Evolutionary conservation across 2,329 filamentous ascomycete genomes (phyloP).

Genomic region (Cercospora nicotianae): DNA sequence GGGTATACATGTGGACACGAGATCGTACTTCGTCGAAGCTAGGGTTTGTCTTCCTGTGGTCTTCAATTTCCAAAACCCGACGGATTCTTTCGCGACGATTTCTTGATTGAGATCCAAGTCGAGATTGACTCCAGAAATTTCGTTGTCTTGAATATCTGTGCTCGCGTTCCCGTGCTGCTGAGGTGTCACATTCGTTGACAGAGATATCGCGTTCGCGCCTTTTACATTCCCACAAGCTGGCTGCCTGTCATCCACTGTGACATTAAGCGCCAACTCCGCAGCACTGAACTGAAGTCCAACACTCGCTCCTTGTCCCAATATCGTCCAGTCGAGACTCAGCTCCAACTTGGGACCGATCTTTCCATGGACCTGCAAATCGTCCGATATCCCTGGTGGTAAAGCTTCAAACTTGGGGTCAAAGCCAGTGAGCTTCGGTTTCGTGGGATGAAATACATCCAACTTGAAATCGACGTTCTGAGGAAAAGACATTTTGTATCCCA

Average conservation of each 20-base stretch:
- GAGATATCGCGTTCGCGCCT: background rate
- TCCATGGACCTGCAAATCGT: conserved; percentile 9
- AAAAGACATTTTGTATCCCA: conserved; percentile 14
- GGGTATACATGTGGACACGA: background rate
- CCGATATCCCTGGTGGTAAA: conserved; percentile 3
- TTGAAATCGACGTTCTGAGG: conserved; percentile 4
- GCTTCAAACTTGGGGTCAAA: conserved; percentile 11
- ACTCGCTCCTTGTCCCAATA: conserved; percentile 10
- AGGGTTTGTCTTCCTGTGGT: background rate
- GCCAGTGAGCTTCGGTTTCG: conserved; percentile 3
- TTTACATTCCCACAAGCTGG: background rate
- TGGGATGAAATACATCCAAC: background rate
- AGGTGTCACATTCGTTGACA: background rate
- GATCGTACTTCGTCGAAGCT: background rate
- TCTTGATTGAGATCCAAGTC: conserved; percentile 7
- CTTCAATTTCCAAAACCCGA: background rate
- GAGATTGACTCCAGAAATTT: background rate
- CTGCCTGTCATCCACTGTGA: background rate
- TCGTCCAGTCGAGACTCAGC: conserved; percentile 8
- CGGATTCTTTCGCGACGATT: conserved; percentile 9
- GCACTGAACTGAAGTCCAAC: conserved; percentile 15
- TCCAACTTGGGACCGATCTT: conserved; percentile 9
- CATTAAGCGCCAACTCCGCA: conserved; percentile 4
- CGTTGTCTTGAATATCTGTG: background rate
- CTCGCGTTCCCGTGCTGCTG: background rate